These are phyloP conservation scores for Heteromeles arbutifolia DNA, from an alignment of 306 rosid species.

Conservation along the genomic window DNA sequence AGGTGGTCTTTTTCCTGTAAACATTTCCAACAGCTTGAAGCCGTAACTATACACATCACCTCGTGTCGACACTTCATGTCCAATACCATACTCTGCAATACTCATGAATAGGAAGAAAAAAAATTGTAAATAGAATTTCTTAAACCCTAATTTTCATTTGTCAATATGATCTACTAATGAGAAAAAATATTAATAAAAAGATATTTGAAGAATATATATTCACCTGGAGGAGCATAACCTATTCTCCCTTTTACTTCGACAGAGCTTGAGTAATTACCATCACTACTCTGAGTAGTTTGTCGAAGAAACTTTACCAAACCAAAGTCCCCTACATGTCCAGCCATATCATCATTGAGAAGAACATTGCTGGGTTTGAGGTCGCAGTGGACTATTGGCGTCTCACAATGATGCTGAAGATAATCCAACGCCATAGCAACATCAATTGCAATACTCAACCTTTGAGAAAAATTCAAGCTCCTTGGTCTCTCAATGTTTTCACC, in stretches of 20 bases:
- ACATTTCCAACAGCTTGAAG: conserved; percentile 18
- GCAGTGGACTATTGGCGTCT: conserved; percentile 25
- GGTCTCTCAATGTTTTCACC: not conserved
- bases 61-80: conserved; percentile 14
- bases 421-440: conserved; percentile 33
- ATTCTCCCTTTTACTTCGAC: conserved; percentile 19
- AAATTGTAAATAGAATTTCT: too few relatives aligned
- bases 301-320: conserved; percentile 21
- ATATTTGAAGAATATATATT: not conserved
- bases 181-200: not conserved
- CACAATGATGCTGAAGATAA: conserved; percentile 27
- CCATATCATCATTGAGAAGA: conserved; percentile 28
- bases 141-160: too few relatives aligned
- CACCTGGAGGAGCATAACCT: conserved; percentile 40
- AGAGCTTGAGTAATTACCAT: not conserved
- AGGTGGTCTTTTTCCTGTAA: conserved; percentile 14
- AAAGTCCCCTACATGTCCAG: conserved; percentile 32
- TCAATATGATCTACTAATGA: too few relatives aligned
- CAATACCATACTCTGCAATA: conserved; percentile 19
- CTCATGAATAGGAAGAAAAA: not conserved
- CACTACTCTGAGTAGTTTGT: not conserved
- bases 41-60: conserved; percentile 33
- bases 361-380: conserved; percentile 31
- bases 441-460: conserved; percentile 20
- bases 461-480: conserved; percentile 18